Percentiles rank a stretch among this genome's conserved stretches.
These are phyloP conservation scores for Blastobotrys raffinosifermentans DNA, from an alignment of 1,139 yeast genomes.

Conservation along the genomic window DNA sequence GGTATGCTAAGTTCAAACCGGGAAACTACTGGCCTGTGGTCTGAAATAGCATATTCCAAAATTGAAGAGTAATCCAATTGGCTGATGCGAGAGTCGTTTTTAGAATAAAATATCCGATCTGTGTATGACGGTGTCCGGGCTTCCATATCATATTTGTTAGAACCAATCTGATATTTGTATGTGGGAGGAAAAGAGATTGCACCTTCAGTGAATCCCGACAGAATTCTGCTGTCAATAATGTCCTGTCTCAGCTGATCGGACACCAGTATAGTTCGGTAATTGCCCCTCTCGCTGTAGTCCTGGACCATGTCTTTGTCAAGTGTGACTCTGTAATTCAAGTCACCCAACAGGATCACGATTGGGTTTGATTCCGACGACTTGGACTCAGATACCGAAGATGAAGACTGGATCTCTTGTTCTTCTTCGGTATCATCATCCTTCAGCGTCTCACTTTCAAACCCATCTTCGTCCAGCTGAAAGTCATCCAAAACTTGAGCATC, in stretches of 20 bases:
- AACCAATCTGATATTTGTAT: constrained; percentile 47
- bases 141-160: constrained; percentile 17
- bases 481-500: constrained; percentile 19
- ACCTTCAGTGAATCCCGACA: constrained; percentile 60
- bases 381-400: background rate
- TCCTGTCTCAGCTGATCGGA: constrained; percentile 56
- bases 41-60: constrained; percentile 47
- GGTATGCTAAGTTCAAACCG: constrained; percentile 44
- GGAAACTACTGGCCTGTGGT: constrained; percentile 69
- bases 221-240: constrained; percentile 47
- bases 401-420: background rate
- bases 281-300: constrained; percentile 38
- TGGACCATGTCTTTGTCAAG: constrained; percentile 40
- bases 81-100: constrained; percentile 13
- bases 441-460: background rate
- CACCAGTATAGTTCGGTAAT: constrained; percentile 45
- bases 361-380: constrained; percentile 1
- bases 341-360: constrained; percentile 58
- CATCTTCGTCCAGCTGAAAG: constrained; percentile 7
- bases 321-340: constrained; percentile 63
- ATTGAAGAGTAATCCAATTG: constrained; percentile 20
- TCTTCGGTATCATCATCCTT: background rate
- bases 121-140: constrained; percentile 74
- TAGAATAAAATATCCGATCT: constrained; percentile 53
- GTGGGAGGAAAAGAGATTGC: constrained; percentile 67